Evolutionary conservation across 164 flowering plant species (phyloP).

Genomic region (Paratinospora sagittata): DNA sequence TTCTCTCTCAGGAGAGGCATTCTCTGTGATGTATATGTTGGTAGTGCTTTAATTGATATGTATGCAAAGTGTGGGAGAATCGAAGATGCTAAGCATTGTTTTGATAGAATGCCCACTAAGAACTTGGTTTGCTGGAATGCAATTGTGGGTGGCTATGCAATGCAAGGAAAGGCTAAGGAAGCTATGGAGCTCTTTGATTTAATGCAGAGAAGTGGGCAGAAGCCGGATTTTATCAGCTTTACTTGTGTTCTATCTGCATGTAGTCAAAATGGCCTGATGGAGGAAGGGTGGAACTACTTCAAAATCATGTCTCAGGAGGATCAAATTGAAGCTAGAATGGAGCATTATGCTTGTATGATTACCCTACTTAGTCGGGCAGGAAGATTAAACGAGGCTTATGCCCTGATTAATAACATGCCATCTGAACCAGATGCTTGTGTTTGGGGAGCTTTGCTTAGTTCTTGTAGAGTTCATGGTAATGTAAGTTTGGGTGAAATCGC

Average conservation of each 20-base stretch:
- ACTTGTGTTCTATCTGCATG: conserved; percentile 66
- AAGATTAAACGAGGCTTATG: conserved; percentile 60
- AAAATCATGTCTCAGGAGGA: conserved; percentile 49
- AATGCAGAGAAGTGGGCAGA: conserved; percentile 47
- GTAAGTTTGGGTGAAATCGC: conserved; percentile 55
- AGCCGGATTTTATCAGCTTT: conserved; percentile 58
- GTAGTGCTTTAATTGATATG: conserved; percentile 71
- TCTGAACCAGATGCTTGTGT: conserved; percentile 71
- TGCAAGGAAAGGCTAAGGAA: conserved; percentile 67
- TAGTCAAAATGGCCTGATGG: conserved; percentile 51
- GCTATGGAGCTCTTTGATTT: conserved; percentile 45
- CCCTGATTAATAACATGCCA: conserved; percentile 54
- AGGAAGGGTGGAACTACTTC: conserved; percentile 55
- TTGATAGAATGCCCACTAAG: conserved; percentile 42
- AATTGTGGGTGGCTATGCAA: conserved; percentile 62
- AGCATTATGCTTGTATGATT: conserved; percentile 76
- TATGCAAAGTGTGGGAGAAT: conserved; percentile 76
- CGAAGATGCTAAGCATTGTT: conserved; percentile 35
- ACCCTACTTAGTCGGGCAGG: conserved; percentile 71
- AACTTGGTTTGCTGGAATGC: conserved; percentile 75
- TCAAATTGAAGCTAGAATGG: conserved; percentile 49
- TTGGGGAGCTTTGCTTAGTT: conserved; percentile 82
- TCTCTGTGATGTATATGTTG: conserved; percentile 44
- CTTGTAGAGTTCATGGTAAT: conserved; percentile 58
- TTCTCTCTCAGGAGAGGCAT: conserved; percentile 53